Evolutionary conservation across 1,284 basidiomycete species (phyloP), one percentile per base, ranked within the genome.

Genomic region (Fomitiporia mediterranea): DNA sequence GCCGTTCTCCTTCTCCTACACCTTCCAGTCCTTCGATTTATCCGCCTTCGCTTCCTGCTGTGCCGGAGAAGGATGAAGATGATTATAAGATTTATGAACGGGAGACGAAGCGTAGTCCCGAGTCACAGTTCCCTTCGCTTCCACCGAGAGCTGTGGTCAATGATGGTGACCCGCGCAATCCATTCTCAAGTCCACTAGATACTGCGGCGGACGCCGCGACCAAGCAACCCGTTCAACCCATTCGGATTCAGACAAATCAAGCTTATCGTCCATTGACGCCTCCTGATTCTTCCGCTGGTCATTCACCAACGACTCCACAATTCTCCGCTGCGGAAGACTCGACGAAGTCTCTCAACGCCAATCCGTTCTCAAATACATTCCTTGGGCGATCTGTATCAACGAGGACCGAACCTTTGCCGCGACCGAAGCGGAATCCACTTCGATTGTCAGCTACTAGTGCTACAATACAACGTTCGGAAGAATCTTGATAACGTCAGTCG

Each of bases 1-100:
- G 48, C 35, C 42, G 37, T 65, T 62, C 43, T 71, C 70, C 39
- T 62, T 69, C 55, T 9, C 57, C 53, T 8, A 70, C 74, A 9
- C 64, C 64, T n/a, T 82, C 81, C 3, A 81, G 74, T 52, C 81
- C 81, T 21, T 84, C 82, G 0, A 72, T 83, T 52, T 84, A 84
- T 66, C 79, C 82, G 9, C 72, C 78, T 1, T 79, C 76, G 40
- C 66, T 81, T 4, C 70, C 73, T n/a, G 67, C 70, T 11, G 51
- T 58, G 13, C 51, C 32, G 9, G 56, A 58, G 46, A 58, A 49
- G 35, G 56, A 57, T 32, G 70, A 71, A 30, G 72, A 72, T 43
- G 61, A 66, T 27, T 67, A 66, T 60, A 68, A 62, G 57, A 66
- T 57, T 63, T 64, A 59, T 60, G 62, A 59, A 60, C 65, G 11